Base-by-base conservation (phyloP, 306 rosid species). In the Trifolium subterraneum region DNA sequence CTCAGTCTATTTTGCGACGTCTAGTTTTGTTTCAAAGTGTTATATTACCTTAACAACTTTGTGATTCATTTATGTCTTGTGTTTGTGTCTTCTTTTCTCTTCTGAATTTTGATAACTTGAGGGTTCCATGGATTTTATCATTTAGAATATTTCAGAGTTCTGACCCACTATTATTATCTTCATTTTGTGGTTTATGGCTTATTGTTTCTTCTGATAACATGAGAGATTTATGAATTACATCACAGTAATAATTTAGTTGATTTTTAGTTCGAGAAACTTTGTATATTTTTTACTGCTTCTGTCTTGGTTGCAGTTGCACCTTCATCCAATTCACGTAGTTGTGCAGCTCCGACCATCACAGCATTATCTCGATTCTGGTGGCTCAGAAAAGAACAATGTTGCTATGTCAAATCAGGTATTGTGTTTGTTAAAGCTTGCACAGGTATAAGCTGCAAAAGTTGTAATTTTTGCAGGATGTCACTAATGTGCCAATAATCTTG, bases 291-390 rank as follows among this genome's bases (percentile, higher is more conserved):
- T n/a, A 25, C 29, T 25, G 2, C 20, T 36, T 69, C 23, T 68
- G 58, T 80, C 67, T 84, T 74, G 50, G 44, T 79, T 87, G 96
- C 97, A 94, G 98, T 81, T 94, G 78, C 96, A 91, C 88, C 79
- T 91, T 86, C 95, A 90, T 85, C 92, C 96, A 74, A 50, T 91
- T 73, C 85, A 88, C 75, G 84, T 93, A 82, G 84, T 82, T 71
- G 89, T 80, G 55, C 98, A 94, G 90, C 93, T 94, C 70, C 89
- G 95, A 41, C 90, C 97, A 48, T 87, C 96, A 67, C 76, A 84
- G 29, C 86, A 77, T 19, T 89, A 93, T 87, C 80, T 88, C 8
- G 74, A 81, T 41, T 65, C 92, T 60, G 86, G 81, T 78, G 87
- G 89, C 27, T 81, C 86, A 45, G 87, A 89, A 84, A 80, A 73